Percentiles rank a stretch among this genome's conserved stretches.
phyloP scores from a whole-genome alignment of 2,329 filamentous ascomycete genomes.

The Aspergillus felis region DNA sequence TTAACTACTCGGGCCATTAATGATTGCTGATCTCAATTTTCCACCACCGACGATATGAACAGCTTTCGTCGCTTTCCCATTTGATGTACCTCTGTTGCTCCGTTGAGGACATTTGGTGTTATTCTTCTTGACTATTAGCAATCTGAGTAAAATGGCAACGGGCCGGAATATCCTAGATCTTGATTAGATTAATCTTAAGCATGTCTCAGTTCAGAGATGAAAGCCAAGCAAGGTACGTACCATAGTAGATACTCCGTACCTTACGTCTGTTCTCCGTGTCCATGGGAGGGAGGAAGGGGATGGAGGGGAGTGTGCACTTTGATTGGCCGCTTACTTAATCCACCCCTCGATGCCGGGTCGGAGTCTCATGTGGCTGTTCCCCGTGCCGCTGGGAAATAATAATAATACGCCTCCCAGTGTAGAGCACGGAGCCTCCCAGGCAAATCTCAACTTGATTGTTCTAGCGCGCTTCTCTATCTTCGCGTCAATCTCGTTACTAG shows the following conservation, averaged over 20 bases:
- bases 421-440: not conserved
- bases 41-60: too few species aligned
- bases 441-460: not conserved
- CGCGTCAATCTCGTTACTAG: not conserved
- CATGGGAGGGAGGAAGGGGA: not conserved
- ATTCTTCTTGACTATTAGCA: not conserved
- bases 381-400: constrained; percentile 18
- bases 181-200: not conserved
- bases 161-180: not conserved
- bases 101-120: not conserved
- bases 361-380: constrained; percentile 31
- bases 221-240: not conserved
- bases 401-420: not conserved
- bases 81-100: too few species aligned
- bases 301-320: constrained; percentile 1
- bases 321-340: constrained; percentile 26
- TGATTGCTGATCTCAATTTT: not conserved
- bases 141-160: not conserved
- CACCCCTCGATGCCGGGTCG: constrained; percentile 18
- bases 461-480: not conserved
- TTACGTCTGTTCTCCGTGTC: not conserved
- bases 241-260: not conserved
- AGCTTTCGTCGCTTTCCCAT: too few species aligned
- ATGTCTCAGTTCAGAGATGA: not conserved
- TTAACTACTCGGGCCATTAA: not conserved